Conservation (phyloP, 305 asterid species). For the Striga hermonthica region DNA sequence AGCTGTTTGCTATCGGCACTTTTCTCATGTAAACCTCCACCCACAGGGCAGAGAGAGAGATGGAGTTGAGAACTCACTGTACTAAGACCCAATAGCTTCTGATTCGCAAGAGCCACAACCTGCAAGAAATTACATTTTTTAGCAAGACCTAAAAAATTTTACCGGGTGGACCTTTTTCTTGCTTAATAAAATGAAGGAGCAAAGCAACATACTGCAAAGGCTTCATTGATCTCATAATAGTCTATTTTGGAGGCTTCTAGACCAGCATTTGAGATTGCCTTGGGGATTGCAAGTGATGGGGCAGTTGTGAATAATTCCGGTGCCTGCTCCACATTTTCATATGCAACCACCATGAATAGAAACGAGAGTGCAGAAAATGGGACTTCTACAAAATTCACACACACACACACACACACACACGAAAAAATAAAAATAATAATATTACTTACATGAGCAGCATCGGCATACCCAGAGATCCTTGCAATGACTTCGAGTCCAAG, state of each 20-base stretch:
- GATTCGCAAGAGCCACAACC: constrained; percentile 98
- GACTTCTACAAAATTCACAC: not conserved
- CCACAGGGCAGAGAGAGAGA: not conserved
- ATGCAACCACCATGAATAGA: constrained; percentile 24
- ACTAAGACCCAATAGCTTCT: constrained; percentile 70
- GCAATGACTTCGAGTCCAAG: constrained; percentile 86
- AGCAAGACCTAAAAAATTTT: constrained; percentile 22
- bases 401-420: too few relatives aligned
- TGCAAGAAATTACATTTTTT: constrained; percentile 35
- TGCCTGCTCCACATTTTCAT: constrained; percentile 52
- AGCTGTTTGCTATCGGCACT: too few relatives aligned
- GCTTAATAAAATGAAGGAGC: not conserved
- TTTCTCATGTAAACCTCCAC: too few relatives aligned
- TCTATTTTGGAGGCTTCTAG: constrained; percentile 77
- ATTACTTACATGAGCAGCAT: constrained; percentile 86
- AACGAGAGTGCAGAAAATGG: not conserved
- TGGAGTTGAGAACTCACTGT: constrained; percentile 50
- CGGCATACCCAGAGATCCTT: constrained; percentile 87
- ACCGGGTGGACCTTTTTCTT: not conserved
- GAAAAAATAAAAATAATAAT: not conserved
- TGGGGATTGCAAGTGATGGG: constrained; percentile 95
- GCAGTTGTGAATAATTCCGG: constrained; percentile 90
- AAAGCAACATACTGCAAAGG: constrained; percentile 64
- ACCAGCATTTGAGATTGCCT: constrained; percentile 85
- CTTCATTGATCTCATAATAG: constrained; percentile 93